Evolutionary conservation across 345 rosid species (phyloP).

Genomic region (Capsella bursapastoris): DNA sequence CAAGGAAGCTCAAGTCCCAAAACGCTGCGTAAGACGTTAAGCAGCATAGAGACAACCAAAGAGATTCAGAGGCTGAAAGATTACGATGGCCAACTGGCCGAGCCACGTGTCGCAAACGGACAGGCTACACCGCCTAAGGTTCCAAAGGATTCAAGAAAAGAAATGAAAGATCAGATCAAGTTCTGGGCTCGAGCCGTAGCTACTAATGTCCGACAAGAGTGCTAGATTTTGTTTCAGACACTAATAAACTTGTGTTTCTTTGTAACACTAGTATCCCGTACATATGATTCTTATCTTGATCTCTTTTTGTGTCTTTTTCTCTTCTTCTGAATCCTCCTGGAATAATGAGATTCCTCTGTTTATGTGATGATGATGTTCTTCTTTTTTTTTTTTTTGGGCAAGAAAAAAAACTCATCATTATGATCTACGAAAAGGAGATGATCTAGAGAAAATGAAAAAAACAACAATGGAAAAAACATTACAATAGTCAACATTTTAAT

Average conservation of each 20-base stretch:
- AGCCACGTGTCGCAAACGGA: constrained; percentile 47
- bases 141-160: constrained; percentile 50
- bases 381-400: not conserved
- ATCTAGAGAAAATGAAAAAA: not conserved
- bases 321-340: constrained; percentile 31
- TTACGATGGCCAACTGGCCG: constrained; percentile 48
- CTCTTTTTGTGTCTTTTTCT: not conserved
- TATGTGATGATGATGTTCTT: constrained; percentile 43
- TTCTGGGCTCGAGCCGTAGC: constrained; percentile 81
- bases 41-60: constrained; percentile 58
- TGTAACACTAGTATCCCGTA: constrained; percentile 23
- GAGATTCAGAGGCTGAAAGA: constrained; percentile 56
- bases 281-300: constrained; percentile 35
- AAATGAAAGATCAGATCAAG: constrained; percentile 66
- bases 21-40: constrained; percentile 50
- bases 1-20: constrained; percentile 37
- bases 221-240: constrained; percentile 27
- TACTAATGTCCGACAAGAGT: constrained; percentile 59
- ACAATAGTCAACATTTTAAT: constrained; percentile 12
- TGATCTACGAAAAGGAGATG: constrained; percentile 25
- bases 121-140: constrained; percentile 47
- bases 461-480: constrained; percentile 22
- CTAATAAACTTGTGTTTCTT: constrained; percentile 27
- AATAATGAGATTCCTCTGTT: constrained; percentile 41
- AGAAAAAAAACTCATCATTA: constrained; percentile 27